Conservation (phyloP, 2,329 filamentous ascomycete species). For the Cryphonectria radicalis region DNA sequence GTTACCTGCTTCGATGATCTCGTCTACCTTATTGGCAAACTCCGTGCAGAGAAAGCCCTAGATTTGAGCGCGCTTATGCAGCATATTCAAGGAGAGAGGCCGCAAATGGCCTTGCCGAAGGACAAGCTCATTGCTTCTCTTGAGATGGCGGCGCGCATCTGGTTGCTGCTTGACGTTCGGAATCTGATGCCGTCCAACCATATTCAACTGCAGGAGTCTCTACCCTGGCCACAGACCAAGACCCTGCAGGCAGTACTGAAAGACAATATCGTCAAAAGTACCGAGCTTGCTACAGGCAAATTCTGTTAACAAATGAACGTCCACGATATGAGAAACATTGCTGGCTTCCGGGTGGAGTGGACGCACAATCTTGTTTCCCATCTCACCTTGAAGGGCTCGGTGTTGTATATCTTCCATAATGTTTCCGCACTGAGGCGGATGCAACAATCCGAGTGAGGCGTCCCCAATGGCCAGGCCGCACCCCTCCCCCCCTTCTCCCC, state of each 20-base stretch:
- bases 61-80: background rate
- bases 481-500: no score
- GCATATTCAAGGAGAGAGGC: background rate
- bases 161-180: background rate
- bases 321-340: background rate
- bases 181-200: conserved; percentile 2
- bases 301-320: conserved; percentile 6
- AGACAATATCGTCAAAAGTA: background rate
- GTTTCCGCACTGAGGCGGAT: background rate
- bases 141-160: background rate
- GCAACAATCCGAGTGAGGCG: background rate
- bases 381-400: background rate
- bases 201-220: background rate
- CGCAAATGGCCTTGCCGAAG: background rate
- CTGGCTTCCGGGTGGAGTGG: background rate
- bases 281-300: background rate
- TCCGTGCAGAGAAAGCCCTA: background rate
- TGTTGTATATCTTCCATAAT: background rate
- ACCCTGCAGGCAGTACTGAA: background rate
- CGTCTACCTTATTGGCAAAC: background rate
- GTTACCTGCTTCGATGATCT: background rate
- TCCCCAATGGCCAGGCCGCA: background rate
- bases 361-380: background rate
- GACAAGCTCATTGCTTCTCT: background rate
- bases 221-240: conserved; percentile 1